Percentiles rank a stretch among this genome's conserved stretches.
phyloP scores from a whole-genome alignment of 345 rosid genomes.

The Citrus cavaleriei region DNA sequence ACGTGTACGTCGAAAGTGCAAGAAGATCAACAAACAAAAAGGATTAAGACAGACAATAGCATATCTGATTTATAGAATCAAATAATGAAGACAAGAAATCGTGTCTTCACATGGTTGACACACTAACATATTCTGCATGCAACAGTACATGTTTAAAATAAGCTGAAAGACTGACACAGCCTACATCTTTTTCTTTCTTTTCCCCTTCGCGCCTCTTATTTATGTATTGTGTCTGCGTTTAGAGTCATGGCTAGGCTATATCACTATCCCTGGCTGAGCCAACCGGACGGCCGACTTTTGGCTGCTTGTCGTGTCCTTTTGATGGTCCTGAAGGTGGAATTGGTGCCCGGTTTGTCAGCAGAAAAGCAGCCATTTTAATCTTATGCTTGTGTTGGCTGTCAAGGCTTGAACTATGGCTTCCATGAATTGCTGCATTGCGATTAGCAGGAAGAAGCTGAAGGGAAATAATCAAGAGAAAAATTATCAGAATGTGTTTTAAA shows the following conservation, averaged over 20 bases:
- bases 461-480: slow-evolving; percentile 16
- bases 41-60: neutral
- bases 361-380: neutral
- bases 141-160: neutral
- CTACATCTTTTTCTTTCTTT: no score
- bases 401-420: neutral
- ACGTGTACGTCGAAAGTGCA: neutral
- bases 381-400: neutral
- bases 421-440: neutral
- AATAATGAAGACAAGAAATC: neutral
- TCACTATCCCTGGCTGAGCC: neutral
- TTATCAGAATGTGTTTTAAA: slow-evolving; percentile 7
- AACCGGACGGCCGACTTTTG: neutral
- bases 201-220: neutral
- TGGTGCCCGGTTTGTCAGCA: slow-evolving; percentile 16
- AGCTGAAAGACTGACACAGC: neutral
- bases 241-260: neutral
- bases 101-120: neutral
- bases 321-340: slow-evolving; percentile 42
- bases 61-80: neutral
- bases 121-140: neutral
- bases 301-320: slow-evolving; percentile 15
- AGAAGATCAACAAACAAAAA: neutral
- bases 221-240: neutral
- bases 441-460: slow-evolving; percentile 2